Percentiles rank a stretch among this genome's conserved stretches.
Evolutionary conservation across 2,329 filamentous ascomycete genomes (phyloP).

Genomic region (Aspergillus amoenus): DNA sequence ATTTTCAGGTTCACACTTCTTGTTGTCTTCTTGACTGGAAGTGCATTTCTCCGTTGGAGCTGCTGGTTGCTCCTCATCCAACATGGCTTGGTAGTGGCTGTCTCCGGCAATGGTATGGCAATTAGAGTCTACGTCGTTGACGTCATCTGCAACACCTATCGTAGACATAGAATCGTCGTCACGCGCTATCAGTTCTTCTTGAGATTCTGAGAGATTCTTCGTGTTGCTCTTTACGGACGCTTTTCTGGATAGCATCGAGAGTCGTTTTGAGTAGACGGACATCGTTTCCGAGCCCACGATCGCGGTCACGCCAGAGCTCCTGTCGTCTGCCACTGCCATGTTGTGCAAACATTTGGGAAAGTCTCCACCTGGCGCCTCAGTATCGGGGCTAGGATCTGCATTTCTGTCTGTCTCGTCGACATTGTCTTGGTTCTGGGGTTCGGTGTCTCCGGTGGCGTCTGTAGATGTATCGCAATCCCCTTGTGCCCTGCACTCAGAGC

Average conservation of each 20-base stretch:
- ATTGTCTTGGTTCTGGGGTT: slow-evolving; percentile 3
- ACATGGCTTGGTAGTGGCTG: slow-evolving; percentile 5
- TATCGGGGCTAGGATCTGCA: background rate
- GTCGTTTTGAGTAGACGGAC: slow-evolving; percentile 29
- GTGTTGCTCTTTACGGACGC: slow-evolving; percentile 25
- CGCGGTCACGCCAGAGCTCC: slow-evolving; percentile 69
- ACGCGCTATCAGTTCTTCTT: slow-evolving; percentile 36
- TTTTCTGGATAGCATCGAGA: slow-evolving; percentile 30
- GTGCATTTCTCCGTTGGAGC: background rate
- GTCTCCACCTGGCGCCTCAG: background rate
- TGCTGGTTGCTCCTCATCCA: background rate
- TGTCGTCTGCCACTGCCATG: slow-evolving; percentile 42
- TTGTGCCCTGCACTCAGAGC: slow-evolving; percentile 20
- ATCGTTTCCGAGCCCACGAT: slow-evolving; percentile 39
- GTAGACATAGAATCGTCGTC: slow-evolving; percentile 25
- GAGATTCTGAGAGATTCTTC: slow-evolving; percentile 25
- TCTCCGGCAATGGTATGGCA: slow-evolving; percentile 14
- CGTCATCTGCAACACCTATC: slow-evolving; percentile 26
- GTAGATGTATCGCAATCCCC: slow-evolving; percentile 17
- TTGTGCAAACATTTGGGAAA: slow-evolving; percentile 22
- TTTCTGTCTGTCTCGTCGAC: background rate
- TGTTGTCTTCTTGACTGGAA: background rate
- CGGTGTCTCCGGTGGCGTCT: slow-evolving; percentile 4
- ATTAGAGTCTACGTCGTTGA: slow-evolving; percentile 18
- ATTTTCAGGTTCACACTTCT: background rate